Evolutionary conservation across 1,284 basidiomycete species (phyloP).

Genomic region (Takashimella tepidaria): DNA sequence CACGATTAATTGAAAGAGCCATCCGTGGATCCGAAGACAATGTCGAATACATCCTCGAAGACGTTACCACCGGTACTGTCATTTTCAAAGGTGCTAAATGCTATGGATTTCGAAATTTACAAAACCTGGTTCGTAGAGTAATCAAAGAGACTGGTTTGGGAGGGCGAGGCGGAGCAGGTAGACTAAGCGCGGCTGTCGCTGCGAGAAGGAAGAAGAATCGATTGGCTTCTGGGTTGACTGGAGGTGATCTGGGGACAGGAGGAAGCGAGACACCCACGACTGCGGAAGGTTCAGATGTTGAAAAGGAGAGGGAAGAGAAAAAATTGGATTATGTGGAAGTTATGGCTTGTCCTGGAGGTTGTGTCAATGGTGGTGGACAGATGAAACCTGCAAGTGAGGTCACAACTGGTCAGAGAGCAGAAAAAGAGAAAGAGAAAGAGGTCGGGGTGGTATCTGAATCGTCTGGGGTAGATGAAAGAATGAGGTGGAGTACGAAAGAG

Average conservation of each 20-base stretch:
- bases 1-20: constrained; percentile 55
- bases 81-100: constrained; percentile 91
- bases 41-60: constrained; percentile 59
- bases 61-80: constrained; percentile 53
- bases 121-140: constrained; percentile 92
- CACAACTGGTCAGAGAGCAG: constrained; percentile 1
- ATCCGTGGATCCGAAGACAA: constrained; percentile 61
- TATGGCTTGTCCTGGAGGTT: constrained; percentile 98
- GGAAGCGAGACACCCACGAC: constrained; percentile 23
- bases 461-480: constrained; percentile 40
- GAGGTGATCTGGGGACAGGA: constrained; percentile 25
- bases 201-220: constrained; percentile 46
- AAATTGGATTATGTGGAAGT: constrained; percentile 95
- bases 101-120: constrained; percentile 95
- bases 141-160: constrained; percentile 76
- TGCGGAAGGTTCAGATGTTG: constrained; percentile 9
- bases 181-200: constrained; percentile 44
- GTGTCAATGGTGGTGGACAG: constrained; percentile 96
- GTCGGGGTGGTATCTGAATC: background rate
- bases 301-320: constrained; percentile 49
- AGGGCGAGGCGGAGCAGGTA: constrained; percentile 48
- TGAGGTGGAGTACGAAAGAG: constrained; percentile 54
- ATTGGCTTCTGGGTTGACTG: constrained; percentile 34
- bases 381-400: constrained; percentile 54
- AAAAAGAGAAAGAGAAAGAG: background rate